A percentile compares a stretch with the other conserved stretches of the same genome.
Evolutionary conservation across 805 yeast genomes (phyloP).

Genomic region (Schwanniomyces polymorphus): DNA sequence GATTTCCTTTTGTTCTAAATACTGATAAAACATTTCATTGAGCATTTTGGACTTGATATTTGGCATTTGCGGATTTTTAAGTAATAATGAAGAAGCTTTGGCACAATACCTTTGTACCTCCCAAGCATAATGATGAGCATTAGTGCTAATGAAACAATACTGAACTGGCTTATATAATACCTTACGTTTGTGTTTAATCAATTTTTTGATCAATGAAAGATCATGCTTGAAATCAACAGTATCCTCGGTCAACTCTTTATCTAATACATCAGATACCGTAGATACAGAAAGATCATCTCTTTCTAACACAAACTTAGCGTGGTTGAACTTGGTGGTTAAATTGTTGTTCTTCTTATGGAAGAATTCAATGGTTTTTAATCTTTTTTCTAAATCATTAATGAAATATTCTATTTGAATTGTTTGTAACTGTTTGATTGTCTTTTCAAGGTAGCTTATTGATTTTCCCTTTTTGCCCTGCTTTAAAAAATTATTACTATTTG

Average conservation of each 20-base stretch:
- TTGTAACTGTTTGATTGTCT: constrained; percentile 11
- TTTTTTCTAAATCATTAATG: constrained; percentile 3
- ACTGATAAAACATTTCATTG: constrained; percentile 7
- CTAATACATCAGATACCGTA: background rate
- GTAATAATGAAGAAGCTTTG: constrained; percentile 1
- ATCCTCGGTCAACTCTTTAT: background rate
- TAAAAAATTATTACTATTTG: constrained; percentile 4
- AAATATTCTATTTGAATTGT: constrained; percentile 7
- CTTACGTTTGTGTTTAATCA: constrained; percentile 13
- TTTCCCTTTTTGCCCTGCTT: constrained; percentile 12
- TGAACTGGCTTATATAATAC: constrained; percentile 23
- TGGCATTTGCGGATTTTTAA: background rate
- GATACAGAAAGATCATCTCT: constrained; percentile 4
- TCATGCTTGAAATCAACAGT: background rate
- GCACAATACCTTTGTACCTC: constrained; percentile 5
- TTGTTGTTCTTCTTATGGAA: background rate
- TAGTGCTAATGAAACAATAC: constrained; percentile 17
- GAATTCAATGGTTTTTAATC: constrained; percentile 1
- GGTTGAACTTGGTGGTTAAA: background rate
- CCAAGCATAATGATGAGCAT: constrained; percentile 14
- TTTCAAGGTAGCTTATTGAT: constrained; percentile 12
- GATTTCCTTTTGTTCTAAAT: constrained; percentile 8
- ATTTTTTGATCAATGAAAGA: constrained; percentile 5
- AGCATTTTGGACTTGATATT: background rate
- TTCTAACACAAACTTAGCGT: constrained; percentile 5